These are phyloP conservation scores for Komagataella kurtzmanii DNA, from an alignment of 805 yeast genomes.

Conservation along the genomic window DNA sequence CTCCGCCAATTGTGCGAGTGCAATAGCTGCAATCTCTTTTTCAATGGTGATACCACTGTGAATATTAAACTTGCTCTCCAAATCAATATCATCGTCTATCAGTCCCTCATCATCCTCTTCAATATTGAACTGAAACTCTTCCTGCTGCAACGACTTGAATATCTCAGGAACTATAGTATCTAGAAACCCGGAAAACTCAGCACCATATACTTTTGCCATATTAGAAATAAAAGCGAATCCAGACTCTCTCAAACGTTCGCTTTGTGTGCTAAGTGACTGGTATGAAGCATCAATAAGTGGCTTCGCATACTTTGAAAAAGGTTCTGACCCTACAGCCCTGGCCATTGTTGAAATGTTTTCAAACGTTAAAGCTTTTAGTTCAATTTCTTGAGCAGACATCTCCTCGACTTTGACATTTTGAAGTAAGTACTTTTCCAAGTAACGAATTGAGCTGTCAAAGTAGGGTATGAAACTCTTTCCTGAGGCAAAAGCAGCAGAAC, in stretches of 20 bases:
- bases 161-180: conserved; percentile 75
- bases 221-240: conserved; percentile 89
- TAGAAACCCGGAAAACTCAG: conserved; percentile 78
- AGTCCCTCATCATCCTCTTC: conserved; percentile 37
- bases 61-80: conserved; percentile 65
- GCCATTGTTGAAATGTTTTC: conserved; percentile 94
- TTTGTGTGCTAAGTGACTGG: conserved; percentile 59
- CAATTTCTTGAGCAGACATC: conserved; percentile 78
- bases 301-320: conserved; percentile 75
- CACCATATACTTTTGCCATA: conserved; percentile 90
- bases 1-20: conserved; percentile 74
- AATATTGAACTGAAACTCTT: conserved; percentile 60
- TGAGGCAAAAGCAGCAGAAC: conserved; percentile 92
- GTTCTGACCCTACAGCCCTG: conserved; percentile 87
- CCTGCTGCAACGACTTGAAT: conserved; percentile 71
- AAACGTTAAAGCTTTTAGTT: conserved; percentile 81
- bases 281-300: conserved; percentile 85
- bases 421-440: conserved; percentile 70
- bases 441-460: conserved; percentile 69
- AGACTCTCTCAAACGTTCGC: conserved; percentile 83
- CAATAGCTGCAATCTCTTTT: conserved; percentile 90
- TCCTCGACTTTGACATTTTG: conserved; percentile 59
- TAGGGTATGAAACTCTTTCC: conserved; percentile 81
- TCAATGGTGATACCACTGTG: conserved; percentile 93
- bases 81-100: conserved; percentile 46